Base-by-base conservation (phyloP, 768 basidiomycete species). In the Dacryopinax spathularia region DNA sequence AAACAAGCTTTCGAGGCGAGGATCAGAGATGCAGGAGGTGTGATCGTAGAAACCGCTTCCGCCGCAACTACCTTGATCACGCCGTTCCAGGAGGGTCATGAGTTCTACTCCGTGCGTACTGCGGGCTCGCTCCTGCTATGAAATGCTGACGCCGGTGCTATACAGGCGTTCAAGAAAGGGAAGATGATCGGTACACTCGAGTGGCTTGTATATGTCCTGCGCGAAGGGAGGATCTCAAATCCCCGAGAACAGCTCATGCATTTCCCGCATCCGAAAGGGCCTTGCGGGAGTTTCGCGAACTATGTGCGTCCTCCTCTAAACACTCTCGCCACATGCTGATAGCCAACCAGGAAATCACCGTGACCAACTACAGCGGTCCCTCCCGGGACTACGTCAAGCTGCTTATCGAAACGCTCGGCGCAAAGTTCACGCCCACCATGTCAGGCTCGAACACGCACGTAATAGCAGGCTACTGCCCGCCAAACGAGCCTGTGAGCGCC, bases 331-430 rank as follows among this genome's bases (percentile, higher is more conserved):
- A 12, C 4, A 61, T 16, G 15, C 41, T 31, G 33, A 15, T 22
- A 59, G 3, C 29, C 31, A 29, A 25, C 15, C 65, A 91, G 88
- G 79, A 82, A 67, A 84, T 95, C 62, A 89, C 91, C 0, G 78
- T 95, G 1, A 91, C 91, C 0, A 94, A 94, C 70, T 95, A 93
- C 71, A 88, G 89, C 0, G 92, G 93, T 1, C 84, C 86, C 35
- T 81, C 88, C 5, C 80, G 92, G 1, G 92, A 95, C 61, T 94
- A 94, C 70, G 79, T 97, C 60, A 91, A 91, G 75, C 85, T 83
- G 66, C 76, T 97, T 16, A 88, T 97, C 60, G 75, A 75, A 4
- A 74, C 82, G 3, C 83, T 90, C 80, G 93, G 91, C 1, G 91
- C 82, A 0, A 78, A 74, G 29, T 94, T 91, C 69, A 91, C 90